A percentile compares a stretch with the other conserved stretches of the same genome.
Evolutionary conservation across 2,329 filamentous ascomycete species (phyloP).

Genomic region (Pleomassaria siparia): DNA sequence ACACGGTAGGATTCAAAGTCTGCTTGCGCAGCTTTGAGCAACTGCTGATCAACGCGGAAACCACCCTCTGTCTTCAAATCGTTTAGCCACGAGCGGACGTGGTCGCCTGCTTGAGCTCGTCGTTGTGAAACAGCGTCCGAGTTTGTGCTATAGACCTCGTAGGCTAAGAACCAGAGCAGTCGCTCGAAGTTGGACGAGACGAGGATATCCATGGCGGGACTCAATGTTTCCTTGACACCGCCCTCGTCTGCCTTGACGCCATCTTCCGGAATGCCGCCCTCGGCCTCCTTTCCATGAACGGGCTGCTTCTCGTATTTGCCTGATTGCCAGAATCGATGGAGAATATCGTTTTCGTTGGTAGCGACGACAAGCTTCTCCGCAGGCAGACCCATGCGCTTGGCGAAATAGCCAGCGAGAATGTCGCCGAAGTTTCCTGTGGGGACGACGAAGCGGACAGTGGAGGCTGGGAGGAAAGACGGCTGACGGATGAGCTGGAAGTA

Average conservation of each 20-base stretch:
- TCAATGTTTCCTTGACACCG: slow-evolving; percentile 87
- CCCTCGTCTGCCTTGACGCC: slow-evolving; percentile 64
- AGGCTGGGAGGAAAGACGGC: slow-evolving; percentile 59
- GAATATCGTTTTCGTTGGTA: slow-evolving; percentile 97
- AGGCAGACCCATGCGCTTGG: slow-evolving; percentile 84
- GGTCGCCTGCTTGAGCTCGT: slow-evolving; percentile 63
- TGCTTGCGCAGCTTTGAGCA: slow-evolving; percentile 69
- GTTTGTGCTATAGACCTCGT: slow-evolving; percentile 49
- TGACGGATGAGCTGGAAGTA: slow-evolving; percentile 78
- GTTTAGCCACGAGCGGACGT: slow-evolving; percentile 76
- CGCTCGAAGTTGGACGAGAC: slow-evolving; percentile 97
- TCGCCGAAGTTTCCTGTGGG: slow-evolving; percentile 97
- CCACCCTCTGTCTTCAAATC: slow-evolving; percentile 79
- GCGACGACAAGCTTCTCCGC: slow-evolving; percentile 86
- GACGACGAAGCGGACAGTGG: slow-evolving; percentile 78
- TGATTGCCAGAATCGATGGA: slow-evolving; percentile 91
- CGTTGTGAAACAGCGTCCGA: slow-evolving; percentile 46
- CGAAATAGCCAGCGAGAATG: slow-evolving; percentile 91
- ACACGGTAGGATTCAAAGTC: slow-evolving; percentile 81
- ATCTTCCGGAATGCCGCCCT: slow-evolving; percentile 57
- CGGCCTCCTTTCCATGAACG: slow-evolving; percentile 58
- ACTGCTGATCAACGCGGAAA: slow-evolving; percentile 75
- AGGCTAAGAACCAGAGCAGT: slow-evolving; percentile 88
- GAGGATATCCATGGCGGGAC: slow-evolving; percentile 96
- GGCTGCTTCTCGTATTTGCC: slow-evolving; percentile 87